Evolutionary conservation across 768 basidiomycete genomes (phyloP).

Genomic region (Kwoniella botswanensis): DNA sequence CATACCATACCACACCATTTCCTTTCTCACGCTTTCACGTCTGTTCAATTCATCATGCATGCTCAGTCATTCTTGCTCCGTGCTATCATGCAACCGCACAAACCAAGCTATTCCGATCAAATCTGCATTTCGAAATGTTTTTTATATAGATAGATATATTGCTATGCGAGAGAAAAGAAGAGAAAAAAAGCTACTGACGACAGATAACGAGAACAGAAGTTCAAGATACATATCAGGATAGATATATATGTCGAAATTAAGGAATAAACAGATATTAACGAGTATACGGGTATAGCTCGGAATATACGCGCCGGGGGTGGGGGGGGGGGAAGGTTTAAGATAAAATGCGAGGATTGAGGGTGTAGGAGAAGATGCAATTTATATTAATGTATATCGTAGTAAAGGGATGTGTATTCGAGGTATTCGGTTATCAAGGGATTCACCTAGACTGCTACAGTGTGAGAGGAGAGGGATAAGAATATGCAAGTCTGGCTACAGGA

Average conservation of each 20-base stretch:
- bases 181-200: conserved; percentile 22
- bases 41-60: too few species aligned
- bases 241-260: conserved; percentile 15
- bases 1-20: too few species aligned
- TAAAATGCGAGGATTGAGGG: not conserved
- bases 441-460: conserved; percentile 15
- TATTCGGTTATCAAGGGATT: not conserved
- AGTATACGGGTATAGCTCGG: conserved; percentile 9
- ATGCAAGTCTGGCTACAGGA: not conserved
- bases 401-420: not conserved
- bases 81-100: conserved; percentile 3
- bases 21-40: not conserved
- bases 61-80: not conserved
- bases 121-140: conserved; percentile 31
- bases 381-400: not conserved
- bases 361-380: not conserved
- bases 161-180: conserved; percentile 26
- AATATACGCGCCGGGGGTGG: conserved; percentile 2
- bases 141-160: conserved; percentile 3
- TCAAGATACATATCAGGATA: not conserved
- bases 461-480: conserved; percentile 5
- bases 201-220: conserved; percentile 5
- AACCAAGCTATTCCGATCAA: conserved; percentile 25
- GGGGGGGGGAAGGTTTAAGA: conserved; percentile 12
- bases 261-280: conserved; percentile 17